Evolutionary conservation across 2,329 filamentous ascomycete species (phyloP).

Genomic region (Alternaria viburni): DNA sequence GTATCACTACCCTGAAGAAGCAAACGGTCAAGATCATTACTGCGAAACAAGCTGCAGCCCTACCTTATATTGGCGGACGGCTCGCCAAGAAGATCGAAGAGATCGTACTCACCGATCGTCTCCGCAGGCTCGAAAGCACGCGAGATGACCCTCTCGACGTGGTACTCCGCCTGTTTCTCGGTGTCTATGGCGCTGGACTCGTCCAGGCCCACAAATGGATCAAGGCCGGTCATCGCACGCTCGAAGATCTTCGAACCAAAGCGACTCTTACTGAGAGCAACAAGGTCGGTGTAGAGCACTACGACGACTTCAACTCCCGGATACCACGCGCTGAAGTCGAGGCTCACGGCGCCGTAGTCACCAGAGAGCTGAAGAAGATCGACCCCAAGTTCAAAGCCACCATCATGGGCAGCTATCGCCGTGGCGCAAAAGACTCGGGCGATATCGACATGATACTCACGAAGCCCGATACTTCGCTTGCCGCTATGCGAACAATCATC

Average conservation of each 20-base stretch:
- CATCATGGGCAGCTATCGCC: slow-evolving; percentile 83
- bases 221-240: slow-evolving; percentile 72
- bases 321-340: slow-evolving; percentile 81
- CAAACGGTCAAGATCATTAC: slow-evolving; percentile 70
- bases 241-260: slow-evolving; percentile 70
- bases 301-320: slow-evolving; percentile 76
- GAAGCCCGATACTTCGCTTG: slow-evolving; percentile 61
- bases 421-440: slow-evolving; percentile 74
- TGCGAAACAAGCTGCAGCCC: slow-evolving; percentile 68
- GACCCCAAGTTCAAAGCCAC: slow-evolving; percentile 72
- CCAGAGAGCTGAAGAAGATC: slow-evolving; percentile 61
- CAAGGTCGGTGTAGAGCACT: slow-evolving; percentile 76
- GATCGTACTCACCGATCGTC: slow-evolving; percentile 75
- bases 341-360: slow-evolving; percentile 70
- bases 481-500: slow-evolving; percentile 66
- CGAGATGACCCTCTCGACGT: slow-evolving; percentile 70
- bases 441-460: slow-evolving; percentile 90
- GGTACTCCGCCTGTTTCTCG: slow-evolving; percentile 72
- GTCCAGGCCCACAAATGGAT: slow-evolving; percentile 77
- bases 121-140: slow-evolving; percentile 75
- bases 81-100: slow-evolving; percentile 89
- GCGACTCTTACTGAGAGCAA: slow-evolving; percentile 74
- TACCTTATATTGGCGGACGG: slow-evolving; percentile 73
- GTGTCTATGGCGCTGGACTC: slow-evolving; percentile 79
- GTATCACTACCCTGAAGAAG: slow-evolving; percentile 73